A percentile compares a stretch with the other conserved stretches of the same genome.
phyloP scores from a whole-genome alignment of 2,329 filamentous ascomycete species.

The Xylariomycetidae sp. region DNA sequence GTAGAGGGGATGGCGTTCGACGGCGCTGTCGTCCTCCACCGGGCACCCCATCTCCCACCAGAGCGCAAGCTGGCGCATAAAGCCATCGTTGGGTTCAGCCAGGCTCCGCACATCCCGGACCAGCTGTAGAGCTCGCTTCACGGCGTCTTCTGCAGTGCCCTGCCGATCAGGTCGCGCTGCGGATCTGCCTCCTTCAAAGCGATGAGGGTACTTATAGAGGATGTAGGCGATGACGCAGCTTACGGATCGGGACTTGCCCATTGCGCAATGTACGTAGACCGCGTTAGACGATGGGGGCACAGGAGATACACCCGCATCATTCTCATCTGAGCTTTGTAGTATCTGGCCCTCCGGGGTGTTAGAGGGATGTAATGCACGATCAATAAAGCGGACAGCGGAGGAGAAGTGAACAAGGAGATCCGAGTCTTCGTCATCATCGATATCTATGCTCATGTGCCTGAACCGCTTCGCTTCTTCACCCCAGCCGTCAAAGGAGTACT shows the following conservation, averaged over 20 bases:
- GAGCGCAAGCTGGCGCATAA: slow-evolving; percentile 81
- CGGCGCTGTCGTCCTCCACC: slow-evolving; percentile 43
- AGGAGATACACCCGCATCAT: slow-evolving; percentile 5
- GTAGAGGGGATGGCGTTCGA: slow-evolving; percentile 69
- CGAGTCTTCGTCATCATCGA: slow-evolving; percentile 87
- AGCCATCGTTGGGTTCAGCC: slow-evolving; percentile 85
- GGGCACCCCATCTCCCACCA: slow-evolving; percentile 88
- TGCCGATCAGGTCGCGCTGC: slow-evolving; percentile 33
- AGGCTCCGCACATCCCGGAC: slow-evolving; percentile 68
- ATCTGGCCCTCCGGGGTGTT: slow-evolving; percentile 57
- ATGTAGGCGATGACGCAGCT: slow-evolving; percentile 81
- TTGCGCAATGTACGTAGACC: slow-evolving; percentile 70
- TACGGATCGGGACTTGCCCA: slow-evolving; percentile 92
- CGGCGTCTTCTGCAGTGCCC: slow-evolving; percentile 43
- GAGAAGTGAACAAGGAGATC: slow-evolving; percentile 81
- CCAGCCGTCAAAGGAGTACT: slow-evolving; percentile 37
- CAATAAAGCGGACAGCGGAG: slow-evolving; percentile 75
- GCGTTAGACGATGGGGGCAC: slow-evolving; percentile 27
- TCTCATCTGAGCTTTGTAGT: slow-evolving; percentile 19
- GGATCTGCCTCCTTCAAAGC: slow-evolving; percentile 43
- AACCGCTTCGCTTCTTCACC: slow-evolving; percentile 51
- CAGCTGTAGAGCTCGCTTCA: slow-evolving; percentile 59
- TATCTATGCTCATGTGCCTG: slow-evolving; percentile 72
- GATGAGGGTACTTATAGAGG: slow-evolving; percentile 60
- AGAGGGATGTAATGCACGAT: slow-evolving; percentile 55